Evolutionary conservation across 2,329 filamentous ascomycete genomes (phyloP), one percentile per base, ranked within the genome.

Genomic region (Amphichorda felina): DNA sequence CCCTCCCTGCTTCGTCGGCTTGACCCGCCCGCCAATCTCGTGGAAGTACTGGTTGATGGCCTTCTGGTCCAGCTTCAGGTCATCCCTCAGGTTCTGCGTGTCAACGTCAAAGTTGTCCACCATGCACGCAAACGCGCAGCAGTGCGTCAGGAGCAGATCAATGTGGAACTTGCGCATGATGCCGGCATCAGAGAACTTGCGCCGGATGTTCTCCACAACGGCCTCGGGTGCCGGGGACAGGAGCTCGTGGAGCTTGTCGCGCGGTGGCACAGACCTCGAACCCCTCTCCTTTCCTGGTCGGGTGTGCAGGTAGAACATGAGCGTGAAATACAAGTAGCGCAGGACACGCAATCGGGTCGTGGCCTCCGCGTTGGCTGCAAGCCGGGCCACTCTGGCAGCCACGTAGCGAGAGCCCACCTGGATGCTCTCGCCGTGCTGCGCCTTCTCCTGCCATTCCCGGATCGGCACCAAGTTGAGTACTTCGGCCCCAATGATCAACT

Each of bases 41-140:
- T 64, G 60, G 54, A 83, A 88, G 54, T 86, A 88, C 50, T 76
- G 70, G 35, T 65, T 70, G 48, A 89, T 76, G 50, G 75, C 65
- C 57, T 74, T 80, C 54, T 79, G 74, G 44, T 87, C 81, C 38
- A 88, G 49, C 50, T 72, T 71, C 40, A 91, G 57, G 50, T 91
- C 85, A 41, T 82, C 74, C 36, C 75, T 71, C 43, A 93, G 58
- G 43, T 79, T 70, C 42, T 70, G 70, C 6, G 78, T 78, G 48
- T 88, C 78, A 37, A 84, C 75, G 50, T 79, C 75, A 50, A 76
- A 86, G 50, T 79, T 76, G 48, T 87, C 81, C 14, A 87, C 62
- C 41, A 84, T 73, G 51, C 82, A 70, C 19, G 79, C 74, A 40
- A 87, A 66, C 1, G 72, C 80, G 46, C 77, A 81, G 48, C 82